A percentile compares a stretch with the other conserved stretches of the same genome.
These are phyloP conservation scores for Opeltia flavorubescens DNA, from an alignment of 495 filamentous ascomycete species.

Conservation along the genomic window DNA sequence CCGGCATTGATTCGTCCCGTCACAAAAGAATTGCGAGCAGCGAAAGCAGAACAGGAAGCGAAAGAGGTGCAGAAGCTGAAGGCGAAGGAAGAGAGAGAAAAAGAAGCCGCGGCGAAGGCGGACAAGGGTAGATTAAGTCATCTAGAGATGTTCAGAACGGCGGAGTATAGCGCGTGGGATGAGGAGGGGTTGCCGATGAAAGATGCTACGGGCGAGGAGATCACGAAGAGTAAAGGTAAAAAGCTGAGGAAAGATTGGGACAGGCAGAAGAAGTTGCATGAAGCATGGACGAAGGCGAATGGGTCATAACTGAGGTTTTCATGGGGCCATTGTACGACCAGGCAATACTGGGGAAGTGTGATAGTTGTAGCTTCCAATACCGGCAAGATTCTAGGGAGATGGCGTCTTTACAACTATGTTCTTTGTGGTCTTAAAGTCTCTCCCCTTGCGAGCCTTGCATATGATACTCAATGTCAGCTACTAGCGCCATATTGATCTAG, in stretches of 20 bases:
- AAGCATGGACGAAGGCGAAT: slow-evolving; percentile 34
- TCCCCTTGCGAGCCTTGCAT: too few relatives aligned
- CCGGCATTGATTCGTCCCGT: slow-evolving; percentile 78
- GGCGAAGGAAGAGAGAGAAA: slow-evolving; percentile 42
- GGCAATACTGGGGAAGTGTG: too few relatives aligned
- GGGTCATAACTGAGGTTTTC: neutral
- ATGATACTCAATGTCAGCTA: too few relatives aligned
- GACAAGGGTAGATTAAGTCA: slow-evolving; percentile 61
- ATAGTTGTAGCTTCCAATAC: too few relatives aligned
- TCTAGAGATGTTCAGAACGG: slow-evolving; percentile 56
- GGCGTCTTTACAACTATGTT: too few relatives aligned
- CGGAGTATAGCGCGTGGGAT: slow-evolving; percentile 75
- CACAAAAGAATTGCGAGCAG: slow-evolving; percentile 54
- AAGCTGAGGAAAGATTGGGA: slow-evolving; percentile 89
- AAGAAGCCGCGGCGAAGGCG: slow-evolving; percentile 39
- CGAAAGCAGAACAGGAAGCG: slow-evolving; percentile 53
- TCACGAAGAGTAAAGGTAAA: slow-evolving; percentile 69
- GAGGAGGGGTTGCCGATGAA: slow-evolving; percentile 69
- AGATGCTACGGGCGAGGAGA: slow-evolving; percentile 58
- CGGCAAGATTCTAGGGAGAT: too few relatives aligned
- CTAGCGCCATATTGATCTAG: too few relatives aligned
- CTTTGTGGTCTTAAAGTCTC: too few relatives aligned
- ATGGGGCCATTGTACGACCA: neutral
- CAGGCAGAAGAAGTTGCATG: slow-evolving; percentile 76
- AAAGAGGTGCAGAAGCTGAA: slow-evolving; percentile 41